Percentiles rank a stretch among this genome's conserved stretches.
Conservation (phyloP, 495 filamentous ascomycete species). For the Evernia prunastri region DNA sequence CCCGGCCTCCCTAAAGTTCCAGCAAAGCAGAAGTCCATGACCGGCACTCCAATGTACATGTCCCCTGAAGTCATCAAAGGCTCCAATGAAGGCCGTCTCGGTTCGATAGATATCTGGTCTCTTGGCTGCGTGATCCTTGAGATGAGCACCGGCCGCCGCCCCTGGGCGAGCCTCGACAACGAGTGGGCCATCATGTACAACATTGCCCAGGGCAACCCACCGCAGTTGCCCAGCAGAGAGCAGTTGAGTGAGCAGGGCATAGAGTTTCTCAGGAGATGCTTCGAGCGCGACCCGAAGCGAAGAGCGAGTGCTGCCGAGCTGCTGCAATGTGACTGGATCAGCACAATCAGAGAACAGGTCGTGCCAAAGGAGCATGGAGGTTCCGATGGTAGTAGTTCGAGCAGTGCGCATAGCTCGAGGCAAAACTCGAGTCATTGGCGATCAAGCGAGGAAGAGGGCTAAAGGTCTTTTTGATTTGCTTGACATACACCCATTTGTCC, state of each 20-base stretch:
- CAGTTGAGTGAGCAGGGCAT: constrained; percentile 80
- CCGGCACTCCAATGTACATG: constrained; percentile 99
- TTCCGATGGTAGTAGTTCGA: constrained; percentile 8
- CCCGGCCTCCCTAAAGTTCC: constrained; percentile 43
- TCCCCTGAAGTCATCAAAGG: constrained; percentile 97
- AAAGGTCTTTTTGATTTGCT: too few species aligned
- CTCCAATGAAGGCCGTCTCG: constrained; percentile 61
- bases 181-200: constrained; percentile 99
- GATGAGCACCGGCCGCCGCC: constrained; percentile 91
- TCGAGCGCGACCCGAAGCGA: constrained; percentile 74
- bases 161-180: constrained; percentile 96
- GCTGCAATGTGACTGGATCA: constrained; percentile 95
- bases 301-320: constrained; percentile 81
- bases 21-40: constrained; percentile 73
- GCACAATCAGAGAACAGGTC: constrained; percentile 55
- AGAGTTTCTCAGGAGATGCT: constrained; percentile 83
- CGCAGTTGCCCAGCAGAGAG: constrained; percentile 70
- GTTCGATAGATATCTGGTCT: constrained; percentile 96
- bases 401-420: constrained; percentile 13
- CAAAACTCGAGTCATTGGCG: constrained; percentile 16
- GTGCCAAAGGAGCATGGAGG: constrained; percentile 37
- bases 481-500: not conserved
- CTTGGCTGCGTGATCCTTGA: constrained; percentile 94
- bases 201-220: constrained; percentile 92
- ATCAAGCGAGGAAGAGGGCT: not conserved